A percentile compares a stretch with the other conserved stretches of the same genome.
phyloP scores from a whole-genome alignment of 176 grass and related monocot species.

The Raddia guianensis region DNA sequence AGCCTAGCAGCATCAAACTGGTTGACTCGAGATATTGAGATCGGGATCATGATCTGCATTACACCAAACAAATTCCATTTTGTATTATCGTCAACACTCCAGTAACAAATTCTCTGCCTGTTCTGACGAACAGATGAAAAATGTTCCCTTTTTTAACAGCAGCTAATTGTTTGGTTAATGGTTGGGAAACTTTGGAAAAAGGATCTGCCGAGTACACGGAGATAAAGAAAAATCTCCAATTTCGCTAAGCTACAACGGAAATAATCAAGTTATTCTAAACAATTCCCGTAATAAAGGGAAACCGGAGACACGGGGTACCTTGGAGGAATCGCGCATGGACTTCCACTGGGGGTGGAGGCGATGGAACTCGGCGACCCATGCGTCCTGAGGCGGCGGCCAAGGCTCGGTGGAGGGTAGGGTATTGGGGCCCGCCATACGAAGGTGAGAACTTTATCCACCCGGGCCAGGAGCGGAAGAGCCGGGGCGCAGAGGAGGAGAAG shows the following conservation, averaged over 20 bases:
- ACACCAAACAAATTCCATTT: constrained; percentile 4
- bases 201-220: neutral
- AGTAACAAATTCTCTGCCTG: neutral
- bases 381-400: constrained; percentile 20
- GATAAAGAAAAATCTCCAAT: neutral
- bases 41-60: constrained; percentile 62
- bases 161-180: neutral
- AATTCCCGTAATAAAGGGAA: neutral
- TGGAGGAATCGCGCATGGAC: constrained; percentile 48
- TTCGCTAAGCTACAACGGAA: neutral
- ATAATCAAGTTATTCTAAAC: neutral
- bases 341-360: constrained; percentile 53
- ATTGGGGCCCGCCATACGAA: neutral
- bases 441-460: neutral
- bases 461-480: no score
- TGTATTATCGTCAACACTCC: neutral
- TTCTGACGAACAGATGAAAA: neutral
- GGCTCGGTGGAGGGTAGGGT: neutral
- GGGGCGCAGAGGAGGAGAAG: no score
- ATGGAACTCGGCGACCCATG: constrained; percentile 53
- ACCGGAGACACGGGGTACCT: constrained; percentile 36
- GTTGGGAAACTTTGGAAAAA: neutral
- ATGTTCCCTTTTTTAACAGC: neutral
- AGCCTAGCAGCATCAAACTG: constrained; percentile 92
- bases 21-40: constrained; percentile 90